Conservation (phyloP, 305 asterid genomes). For the Plantago coronopus region DNA sequence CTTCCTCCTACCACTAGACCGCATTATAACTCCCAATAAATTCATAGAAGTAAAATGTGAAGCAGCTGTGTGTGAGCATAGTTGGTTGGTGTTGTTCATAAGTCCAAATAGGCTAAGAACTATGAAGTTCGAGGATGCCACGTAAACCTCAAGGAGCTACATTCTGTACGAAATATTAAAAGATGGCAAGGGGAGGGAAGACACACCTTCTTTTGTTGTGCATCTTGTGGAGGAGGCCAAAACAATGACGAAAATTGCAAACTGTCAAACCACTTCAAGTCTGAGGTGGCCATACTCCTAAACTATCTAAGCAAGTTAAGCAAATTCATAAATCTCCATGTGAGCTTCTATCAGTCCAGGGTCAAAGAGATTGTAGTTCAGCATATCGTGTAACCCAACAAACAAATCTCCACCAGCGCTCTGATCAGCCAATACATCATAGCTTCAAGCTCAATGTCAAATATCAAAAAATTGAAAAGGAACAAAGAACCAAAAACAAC, state of each 20-base stretch:
- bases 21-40: too few species aligned
- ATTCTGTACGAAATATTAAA: not conserved
- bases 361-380: conserved; percentile 35
- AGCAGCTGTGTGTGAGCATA: not conserved
- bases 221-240: conserved; percentile 90
- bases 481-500: not conserved
- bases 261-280: conserved; percentile 81
- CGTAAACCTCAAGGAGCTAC: too few species aligned
- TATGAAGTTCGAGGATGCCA: too few species aligned
- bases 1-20: too few species aligned
- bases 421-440: not conserved
- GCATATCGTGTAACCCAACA: not conserved
- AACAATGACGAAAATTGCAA: conserved; percentile 91
- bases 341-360: conserved; percentile 62
- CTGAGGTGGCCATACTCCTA: conserved; percentile 61
- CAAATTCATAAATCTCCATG: conserved; percentile 32
- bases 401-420: not conserved
- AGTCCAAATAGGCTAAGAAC: too few species aligned
- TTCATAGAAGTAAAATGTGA: not conserved
- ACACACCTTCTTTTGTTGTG: conserved; percentile 74
- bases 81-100: too few species aligned
- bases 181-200: not conserved
- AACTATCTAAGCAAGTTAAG: conserved; percentile 32
- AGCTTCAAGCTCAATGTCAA: not conserved
- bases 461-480: not conserved